Evolutionary conservation across 805 yeast species (phyloP), one percentile per base, ranked within the genome.

Genomic region (Yarrowia deformans): DNA sequence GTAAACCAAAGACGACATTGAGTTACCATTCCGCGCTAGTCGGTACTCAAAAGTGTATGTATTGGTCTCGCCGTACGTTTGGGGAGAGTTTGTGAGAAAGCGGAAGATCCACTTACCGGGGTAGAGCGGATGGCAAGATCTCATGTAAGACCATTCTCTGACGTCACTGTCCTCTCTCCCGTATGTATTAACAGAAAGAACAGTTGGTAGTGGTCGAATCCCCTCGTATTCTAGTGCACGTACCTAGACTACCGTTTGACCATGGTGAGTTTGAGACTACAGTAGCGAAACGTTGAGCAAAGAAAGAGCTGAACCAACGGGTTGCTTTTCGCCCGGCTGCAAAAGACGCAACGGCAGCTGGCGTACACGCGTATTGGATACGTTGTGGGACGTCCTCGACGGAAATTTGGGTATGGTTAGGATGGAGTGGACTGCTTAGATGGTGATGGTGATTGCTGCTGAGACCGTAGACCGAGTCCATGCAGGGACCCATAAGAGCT

Each of bases 31-130:
- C 43, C 34, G 34, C 34, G n/a, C 45, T 37, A 54, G 43, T 7
- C 2, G 29, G 12, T 32, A 52, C 58, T 13, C 58, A 52, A 52
- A 52, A 52, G 58, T 52, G 58, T 52, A 52, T 12, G 32, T 52
- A 14, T 35, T 9, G 7, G 58, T 52, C 58, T 35, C 18, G n/a
- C 37, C 32, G 58, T 52, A 52, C 58, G 58, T 52, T 52, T 52
- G 43, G 58, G 60, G 60, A 54, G 60, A 54, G 60, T 54, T 54
- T 14, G 13, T 5, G 18, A 4, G 39, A 23, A 23, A 23, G 32
- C 12, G 19, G 32, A 12, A 23, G 50, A 46, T 43, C 50, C 32
- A 29, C 19, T 10, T 18, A 19, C 50, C 32, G 50, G 32, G 50
- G 50, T 23, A 2, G 18, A 16, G 18, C 8, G n/a, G 8, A 40